Evolutionary conservation across 2,329 filamentous ascomycete species (phyloP), one percentile per base, ranked within the genome.

Genomic region (Herpotrichia juniperi): DNA sequence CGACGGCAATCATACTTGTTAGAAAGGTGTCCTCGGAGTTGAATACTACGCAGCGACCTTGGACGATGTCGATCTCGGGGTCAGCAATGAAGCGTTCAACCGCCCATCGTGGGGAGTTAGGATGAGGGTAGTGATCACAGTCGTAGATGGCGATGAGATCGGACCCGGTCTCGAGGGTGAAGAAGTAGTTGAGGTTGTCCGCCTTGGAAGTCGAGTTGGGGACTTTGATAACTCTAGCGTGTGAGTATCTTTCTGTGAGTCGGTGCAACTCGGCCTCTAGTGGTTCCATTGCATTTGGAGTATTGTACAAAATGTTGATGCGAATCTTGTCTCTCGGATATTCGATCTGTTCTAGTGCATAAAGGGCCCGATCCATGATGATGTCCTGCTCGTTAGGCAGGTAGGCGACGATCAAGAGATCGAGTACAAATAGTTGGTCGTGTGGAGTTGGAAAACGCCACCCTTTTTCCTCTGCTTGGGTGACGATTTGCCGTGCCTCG

Each of bases 311-410:
- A 48, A 81, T 63, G 46, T 77, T 79, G 63, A 80, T 76, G 6
- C 77, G 64, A n/a, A 80, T 74, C 54, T 74, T 78, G 42, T 79
- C 72, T 35, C 63, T 63, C 1, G 78, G 78, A 46, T 81, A 81
- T 8, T 75, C 66, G 19, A 81, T 71, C 53, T 79, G 74, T 50
- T 80, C 74, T 32, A 80, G 63, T 3, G 76, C 76, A 55, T 80
- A 80, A 22, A 76, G 63, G 12, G 78, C 71, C 8, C 78, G 75
- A 42, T 79, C 77, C 61, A 78, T 71, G 57, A 81, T 79, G 46
- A 81, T 81, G 46, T 80, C 77, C 59, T 78, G 69, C 59, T 81
- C 78, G 51, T 81, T 81, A 4, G 78, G 78, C n/a, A 81, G 67
- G 55, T 81, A 81, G 12, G 78, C 78, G 2, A 81, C 78, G 48